Evolutionary conservation across 345 rosid species (phyloP), one percentile per base, ranked within the genome.

Genomic region (Stellera chamaejasme): DNA sequence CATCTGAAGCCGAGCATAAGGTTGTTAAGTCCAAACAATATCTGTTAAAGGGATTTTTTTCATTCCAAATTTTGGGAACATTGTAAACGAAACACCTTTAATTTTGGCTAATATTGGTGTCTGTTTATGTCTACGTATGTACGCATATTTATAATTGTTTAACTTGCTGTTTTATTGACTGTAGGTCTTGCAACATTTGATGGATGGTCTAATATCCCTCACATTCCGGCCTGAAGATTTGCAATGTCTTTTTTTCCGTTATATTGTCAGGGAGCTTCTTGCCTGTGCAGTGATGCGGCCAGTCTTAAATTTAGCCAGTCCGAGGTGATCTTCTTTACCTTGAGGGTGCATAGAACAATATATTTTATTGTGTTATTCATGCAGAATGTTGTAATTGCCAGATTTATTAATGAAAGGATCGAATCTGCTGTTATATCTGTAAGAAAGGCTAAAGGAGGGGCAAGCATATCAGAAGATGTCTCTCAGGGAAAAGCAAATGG

Each of bases 281-380:
- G 85, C 97, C 44, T 90, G 96, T 78, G 86, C 95, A 27, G 96
- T 94, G 47, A 80, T 90, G 67, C 86, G 97, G 50, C 99, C 97
- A 32, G 83, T 94, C 60, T 28, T 94, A 64, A 94, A 94, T 67
- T 73, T 94, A 70, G 97, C 86, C 57, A 87, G 57, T 75, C 97
- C 99, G 54, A 82, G 96, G 99, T 85, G 71, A 55, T 58, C 12
- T 52, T 32, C 59, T 52, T 59, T 43, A 56, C 60, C 36, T 69
- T 25, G 45, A 32, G 12, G 43, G 56, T 50, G 52, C 47, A 50
- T 54, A 6, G 43, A 45, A 27, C 63, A 47, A 9, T 65, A 9
- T 65, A 39, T 27, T 6, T n/a, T 67, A 58, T 32, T 42, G 55
- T 41, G 50, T 59, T 52, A 28, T 56, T 63, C 45, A 61, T 58